A percentile compares a stretch with the other conserved stretches of the same genome.
Evolutionary conservation across 2,329 filamentous ascomycete genomes (phyloP).

Genomic region (Sordariomycetes sp.): DNA sequence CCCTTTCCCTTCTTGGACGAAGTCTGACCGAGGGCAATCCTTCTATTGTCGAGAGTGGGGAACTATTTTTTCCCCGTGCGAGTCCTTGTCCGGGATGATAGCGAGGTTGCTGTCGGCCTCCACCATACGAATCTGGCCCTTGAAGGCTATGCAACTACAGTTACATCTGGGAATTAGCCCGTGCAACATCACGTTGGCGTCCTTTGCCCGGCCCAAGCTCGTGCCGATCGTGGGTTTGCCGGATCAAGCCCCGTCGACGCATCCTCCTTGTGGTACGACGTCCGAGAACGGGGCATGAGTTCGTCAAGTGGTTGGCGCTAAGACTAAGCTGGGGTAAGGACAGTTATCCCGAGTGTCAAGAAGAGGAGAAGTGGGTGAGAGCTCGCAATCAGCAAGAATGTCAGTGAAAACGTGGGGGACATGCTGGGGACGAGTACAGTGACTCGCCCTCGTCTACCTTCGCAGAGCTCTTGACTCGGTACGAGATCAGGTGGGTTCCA

Average conservation of each 20-base stretch:
- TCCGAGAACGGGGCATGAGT: not conserved
- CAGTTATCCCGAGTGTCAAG: too few species aligned
- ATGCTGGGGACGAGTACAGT: too few species aligned
- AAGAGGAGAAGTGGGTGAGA: too few species aligned
- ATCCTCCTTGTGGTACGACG: not conserved
- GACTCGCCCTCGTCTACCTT: too few species aligned
- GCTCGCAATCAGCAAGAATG: too few species aligned
- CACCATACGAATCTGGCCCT: not conserved
- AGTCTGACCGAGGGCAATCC: not conserved
- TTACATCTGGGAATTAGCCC: not conserved
- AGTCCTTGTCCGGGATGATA: not conserved
- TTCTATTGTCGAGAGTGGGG: not conserved
- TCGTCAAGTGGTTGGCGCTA: too few species aligned
- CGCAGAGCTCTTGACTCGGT: too few species aligned
- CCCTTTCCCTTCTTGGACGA: not conserved
- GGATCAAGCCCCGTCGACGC: not conserved
- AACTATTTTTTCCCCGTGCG: not conserved
- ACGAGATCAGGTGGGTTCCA: not conserved
- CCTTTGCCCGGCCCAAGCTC: not conserved
- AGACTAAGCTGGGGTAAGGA: not conserved
- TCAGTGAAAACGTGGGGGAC: too few species aligned
- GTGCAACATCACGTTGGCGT: not conserved
- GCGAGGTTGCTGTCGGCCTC: not conserved
- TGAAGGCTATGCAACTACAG: not conserved
- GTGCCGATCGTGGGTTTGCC: not conserved